Conservation (phyloP, 2,329 filamentous ascomycete species). For the Colletotrichum incanum region DNA sequence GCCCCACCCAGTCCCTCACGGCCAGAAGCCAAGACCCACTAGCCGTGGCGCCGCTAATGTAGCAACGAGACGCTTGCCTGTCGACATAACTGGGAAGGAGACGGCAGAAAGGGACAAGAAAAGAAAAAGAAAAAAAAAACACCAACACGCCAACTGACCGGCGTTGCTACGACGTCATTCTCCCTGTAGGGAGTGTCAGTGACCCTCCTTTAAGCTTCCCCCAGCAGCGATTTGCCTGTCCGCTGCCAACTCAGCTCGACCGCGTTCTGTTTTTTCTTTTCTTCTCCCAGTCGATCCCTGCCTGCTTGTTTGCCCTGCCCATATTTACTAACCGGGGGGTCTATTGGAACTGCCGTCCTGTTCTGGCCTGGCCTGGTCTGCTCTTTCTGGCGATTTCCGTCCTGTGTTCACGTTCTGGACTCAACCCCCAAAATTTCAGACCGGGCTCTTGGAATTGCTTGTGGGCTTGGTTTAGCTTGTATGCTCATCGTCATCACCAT, state of each 20-base stretch:
- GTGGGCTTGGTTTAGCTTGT: no score
- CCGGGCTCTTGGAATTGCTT: not conserved
- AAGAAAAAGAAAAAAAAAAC: not conserved
- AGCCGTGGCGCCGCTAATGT: constrained; percentile 16
- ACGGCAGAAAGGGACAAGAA: constrained; percentile 2
- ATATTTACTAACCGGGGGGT: constrained; percentile 20
- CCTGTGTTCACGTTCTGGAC: not conserved
- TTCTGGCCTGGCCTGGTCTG: constrained; percentile 11
- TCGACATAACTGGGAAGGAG: constrained; percentile 5
- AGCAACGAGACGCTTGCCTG: constrained; percentile 2
- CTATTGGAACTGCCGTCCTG: not conserved
- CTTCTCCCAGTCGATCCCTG: not conserved
- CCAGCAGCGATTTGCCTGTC: constrained; percentile 18
- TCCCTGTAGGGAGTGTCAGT: constrained; percentile 20
- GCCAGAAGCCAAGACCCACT: constrained; percentile 1
- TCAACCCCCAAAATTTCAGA: not conserved
- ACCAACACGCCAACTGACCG: not conserved
- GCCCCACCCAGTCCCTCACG: not conserved
- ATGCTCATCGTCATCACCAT: not conserved
- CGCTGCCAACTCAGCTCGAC: constrained; percentile 24
- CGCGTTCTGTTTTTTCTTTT: not conserved
- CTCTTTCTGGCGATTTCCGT: not conserved
- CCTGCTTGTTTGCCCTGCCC: constrained; percentile 10
- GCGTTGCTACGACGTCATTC: constrained; percentile 40
- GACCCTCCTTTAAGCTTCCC: constrained; percentile 31